Evolutionary conservation across 106 monocot species (phyloP), one percentile per base, ranked within the genome.

Genomic region (Alisma plantagoaquatica): DNA sequence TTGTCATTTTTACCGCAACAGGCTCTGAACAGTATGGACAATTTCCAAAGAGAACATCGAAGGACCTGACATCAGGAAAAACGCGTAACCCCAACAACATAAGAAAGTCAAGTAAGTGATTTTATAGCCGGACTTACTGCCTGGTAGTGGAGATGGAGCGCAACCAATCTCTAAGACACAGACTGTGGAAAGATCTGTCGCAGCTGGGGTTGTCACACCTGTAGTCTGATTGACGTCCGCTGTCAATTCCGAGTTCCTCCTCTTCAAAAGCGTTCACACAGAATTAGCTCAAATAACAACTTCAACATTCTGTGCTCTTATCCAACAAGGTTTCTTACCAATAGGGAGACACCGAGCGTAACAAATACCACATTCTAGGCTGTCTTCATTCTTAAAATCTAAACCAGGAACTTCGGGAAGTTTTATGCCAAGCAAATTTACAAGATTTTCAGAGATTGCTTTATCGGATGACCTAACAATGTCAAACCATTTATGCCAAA

Each of bases 81-180:
- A n/a, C n/a, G n/a, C n/a, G n/a, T n/a, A n/a, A n/a, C n/a, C n/a
- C n/a, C n/a, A n/a, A n/a, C 53, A 65, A 58, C 4, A 9, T 48
- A 10, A 32, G 51, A n/a, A 19, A 10, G 32, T 10, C 8, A 31
- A 53, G 18, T 15, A 51, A 7, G 23, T 32, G 7, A 14, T 2
- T 24, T 16, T 25, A 51, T 9, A 54, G 0, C 53, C 25, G 31
- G 22, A 70, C 83, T 54, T 81, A 94, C 94, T 84, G 80, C 53
- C 84, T 84, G 32, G 94, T 94, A 17, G 94, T 88, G 15, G 84
- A 77, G 63, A 94, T 94, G 15, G 87, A 70, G 28, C 48, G 72
- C 49, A 94, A 63, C 94, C 94, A 94, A 75, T 94, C 94, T 59
- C 80, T 77, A 17, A 94, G 67, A 51, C 87, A 94, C 6, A 87